These are phyloP conservation scores for Lasiodiplodia hormozganensis DNA, from an alignment of 2,329 filamentous ascomycete genomes.

Conservation along the genomic window DNA sequence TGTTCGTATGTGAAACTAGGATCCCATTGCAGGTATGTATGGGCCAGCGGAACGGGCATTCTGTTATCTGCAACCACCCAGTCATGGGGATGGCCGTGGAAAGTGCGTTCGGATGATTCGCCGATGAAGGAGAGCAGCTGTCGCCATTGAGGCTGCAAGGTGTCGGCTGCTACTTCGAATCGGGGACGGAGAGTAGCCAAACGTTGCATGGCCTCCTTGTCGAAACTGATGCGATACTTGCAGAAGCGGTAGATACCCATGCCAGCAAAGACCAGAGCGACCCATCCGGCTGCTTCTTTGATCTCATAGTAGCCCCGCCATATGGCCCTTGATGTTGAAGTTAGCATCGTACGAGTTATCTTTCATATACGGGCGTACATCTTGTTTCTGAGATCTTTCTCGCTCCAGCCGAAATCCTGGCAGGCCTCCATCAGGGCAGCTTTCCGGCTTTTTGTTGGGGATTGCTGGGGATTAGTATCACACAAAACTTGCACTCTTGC, in stretches of 20 bases:
- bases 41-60: conserved; percentile 51
- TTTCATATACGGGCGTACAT: conserved; percentile 31
- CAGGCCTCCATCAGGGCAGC: conserved; percentile 61
- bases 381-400: conserved; percentile 64
- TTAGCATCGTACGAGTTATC: neutral
- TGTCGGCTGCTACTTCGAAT: conserved; percentile 62
- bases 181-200: conserved; percentile 54
- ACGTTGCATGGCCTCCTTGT: conserved; percentile 57
- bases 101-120: conserved; percentile 49
- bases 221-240: conserved; percentile 65
- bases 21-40: conserved; percentile 58
- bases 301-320: conserved; percentile 68
- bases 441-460: conserved; percentile 59
- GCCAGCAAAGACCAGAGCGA: conserved; percentile 62
- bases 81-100: conserved; percentile 59
- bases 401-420: conserved; percentile 61
- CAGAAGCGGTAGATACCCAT: conserved; percentile 66
- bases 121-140: conserved; percentile 57
- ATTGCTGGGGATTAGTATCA: conserved; percentile 49
- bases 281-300: conserved; percentile 64
- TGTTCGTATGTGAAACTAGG: conserved; percentile 57
- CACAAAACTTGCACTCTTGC: conserved; percentile 55
- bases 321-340: conserved; percentile 44
- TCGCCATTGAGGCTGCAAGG: conserved; percentile 60
- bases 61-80: conserved; percentile 58